Evolutionary conservation across 2,329 filamentous ascomycete species (phyloP), one percentile per base, ranked within the genome.

Genomic region (Didymella keratinophila): DNA sequence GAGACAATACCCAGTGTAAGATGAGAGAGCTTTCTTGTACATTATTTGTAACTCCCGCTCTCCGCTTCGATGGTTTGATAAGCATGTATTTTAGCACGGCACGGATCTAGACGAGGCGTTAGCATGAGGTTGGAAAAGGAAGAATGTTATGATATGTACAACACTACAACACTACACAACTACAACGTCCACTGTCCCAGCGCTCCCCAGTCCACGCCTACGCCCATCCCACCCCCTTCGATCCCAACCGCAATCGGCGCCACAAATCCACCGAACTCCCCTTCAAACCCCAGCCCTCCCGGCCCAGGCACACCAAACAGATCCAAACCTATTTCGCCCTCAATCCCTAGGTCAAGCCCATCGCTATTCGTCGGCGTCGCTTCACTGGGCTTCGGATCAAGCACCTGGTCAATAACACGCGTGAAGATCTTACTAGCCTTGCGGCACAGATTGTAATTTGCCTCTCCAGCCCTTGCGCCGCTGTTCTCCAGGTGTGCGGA

Each of bases 391-490:
- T 61, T 56, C 7, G 71, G 52, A 36, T 75, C 72, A 20, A 75
- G 58, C 10, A 75, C 69, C 1, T 65, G 60, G 27, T 76, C 72
- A 27, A 76, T 71, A 8, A 75, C 66, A 12, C 65, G 58, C 0
- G 70, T 73, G 43, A 74, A 74, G 1, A 68, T 65, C 30, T 63
- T 70, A 30, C 63, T 65, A 2, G 70, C 72, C 47, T 75, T 75
- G 27, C 67, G 65, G 44, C 71, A 76, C 1, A 75, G 52, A 28
- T 67, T 69, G 51, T 77, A 76, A 28, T 77, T 74, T 2, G 71
- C 72, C 43, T 77, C 71, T 25, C 69, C 74, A 0, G 72, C 73
- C 1, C 70, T 54, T 1, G 71, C 72, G 18, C 75, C 75, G 0
- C 67, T 70, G 14, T 67, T 71, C 12, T 73, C 71, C 8, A 69